Evolutionary conservation across 2,329 filamentous ascomycete species (phyloP).

Genomic region (Sporothrix pallida): DNA sequence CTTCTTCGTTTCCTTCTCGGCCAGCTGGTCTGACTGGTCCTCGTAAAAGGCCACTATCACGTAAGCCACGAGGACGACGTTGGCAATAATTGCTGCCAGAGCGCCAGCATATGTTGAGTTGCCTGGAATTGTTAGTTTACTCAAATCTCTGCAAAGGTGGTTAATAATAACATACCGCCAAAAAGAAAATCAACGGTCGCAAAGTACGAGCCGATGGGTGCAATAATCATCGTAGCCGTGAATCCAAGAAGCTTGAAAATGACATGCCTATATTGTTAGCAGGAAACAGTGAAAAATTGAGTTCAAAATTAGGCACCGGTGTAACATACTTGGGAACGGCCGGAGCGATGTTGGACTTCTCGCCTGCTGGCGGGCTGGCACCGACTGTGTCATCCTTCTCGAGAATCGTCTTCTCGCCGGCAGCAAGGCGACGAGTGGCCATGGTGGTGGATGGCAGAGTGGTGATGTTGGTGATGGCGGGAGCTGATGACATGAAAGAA

Average conservation of each 20-base stretch:
- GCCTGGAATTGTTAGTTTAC: slow-evolving; percentile 57
- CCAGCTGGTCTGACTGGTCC: slow-evolving; percentile 64
- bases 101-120: slow-evolving; percentile 88
- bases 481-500: background rate
- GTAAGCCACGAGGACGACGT: slow-evolving; percentile 88
- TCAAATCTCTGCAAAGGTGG: background rate
- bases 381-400: slow-evolving; percentile 60
- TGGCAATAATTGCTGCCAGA: slow-evolving; percentile 85
- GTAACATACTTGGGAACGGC: slow-evolving; percentile 70
- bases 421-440: slow-evolving; percentile 71
- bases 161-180: slow-evolving; percentile 61
- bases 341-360: slow-evolving; percentile 76
- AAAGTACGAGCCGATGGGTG: slow-evolving; percentile 91
- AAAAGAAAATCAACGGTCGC: slow-evolving; percentile 77
- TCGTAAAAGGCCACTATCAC: slow-evolving; percentile 90
- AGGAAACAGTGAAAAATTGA: slow-evolving; percentile 8
- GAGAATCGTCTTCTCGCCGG: slow-evolving; percentile 69
- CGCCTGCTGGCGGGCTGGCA: slow-evolving; percentile 49
- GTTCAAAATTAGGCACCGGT: too few species aligned
- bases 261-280: slow-evolving; percentile 64
- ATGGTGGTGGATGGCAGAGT: slow-evolving; percentile 50
- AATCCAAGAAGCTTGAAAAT: slow-evolving; percentile 90
- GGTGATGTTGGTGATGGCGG: background rate
- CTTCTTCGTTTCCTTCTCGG: slow-evolving; percentile 54
- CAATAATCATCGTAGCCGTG: slow-evolving; percentile 86